phyloP scores from a whole-genome alignment of 805 yeast genomes.

The Starmerella scarabaei region DNA sequence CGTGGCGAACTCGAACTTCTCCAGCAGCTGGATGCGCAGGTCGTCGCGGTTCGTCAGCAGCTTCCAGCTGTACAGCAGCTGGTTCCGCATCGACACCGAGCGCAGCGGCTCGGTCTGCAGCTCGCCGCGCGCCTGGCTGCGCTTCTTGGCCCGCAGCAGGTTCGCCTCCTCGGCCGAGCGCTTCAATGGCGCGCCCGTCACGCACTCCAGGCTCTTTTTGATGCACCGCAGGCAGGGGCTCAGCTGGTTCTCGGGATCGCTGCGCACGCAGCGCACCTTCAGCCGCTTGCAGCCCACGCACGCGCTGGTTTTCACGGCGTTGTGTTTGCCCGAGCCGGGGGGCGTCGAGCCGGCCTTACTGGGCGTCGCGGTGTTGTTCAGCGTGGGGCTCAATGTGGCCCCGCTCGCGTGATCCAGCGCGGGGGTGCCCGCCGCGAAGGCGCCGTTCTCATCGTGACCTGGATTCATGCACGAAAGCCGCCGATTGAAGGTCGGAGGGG shows the following conservation, averaged over 20 bases:
- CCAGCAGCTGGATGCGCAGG: slow-evolving; percentile 38
- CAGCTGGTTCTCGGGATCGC: slow-evolving; percentile 41
- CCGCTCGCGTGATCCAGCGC: no score
- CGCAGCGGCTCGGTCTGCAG: slow-evolving; percentile 1
- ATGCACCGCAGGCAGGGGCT: slow-evolving; percentile 66
- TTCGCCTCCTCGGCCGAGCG: neutral
- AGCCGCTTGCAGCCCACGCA: slow-evolving; percentile 53
- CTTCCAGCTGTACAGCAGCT: slow-evolving; percentile 20
- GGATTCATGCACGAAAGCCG: no score
- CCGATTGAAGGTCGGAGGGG: no score
- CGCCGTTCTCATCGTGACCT: no score
- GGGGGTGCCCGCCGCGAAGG: neutral
- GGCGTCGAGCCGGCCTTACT: neutral
- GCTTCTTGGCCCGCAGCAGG: neutral
- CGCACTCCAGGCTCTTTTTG: slow-evolving; percentile 51
- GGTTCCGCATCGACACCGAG: slow-evolving; percentile 16
- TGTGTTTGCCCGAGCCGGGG: neutral
- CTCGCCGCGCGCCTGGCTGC: neutral
- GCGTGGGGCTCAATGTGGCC: neutral
- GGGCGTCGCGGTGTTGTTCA: neutral
- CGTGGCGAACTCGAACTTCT: slow-evolving; percentile 12
- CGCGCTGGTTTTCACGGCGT: slow-evolving; percentile 22
- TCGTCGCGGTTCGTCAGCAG: slow-evolving; percentile 33
- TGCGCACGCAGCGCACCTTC: slow-evolving; percentile 74
- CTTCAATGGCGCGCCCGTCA: slow-evolving; percentile 18